A percentile compares a stretch with the other conserved stretches of the same genome.
Evolutionary conservation across 495 filamentous ascomycete species (phyloP).

Genomic region (Podospora australis): DNA sequence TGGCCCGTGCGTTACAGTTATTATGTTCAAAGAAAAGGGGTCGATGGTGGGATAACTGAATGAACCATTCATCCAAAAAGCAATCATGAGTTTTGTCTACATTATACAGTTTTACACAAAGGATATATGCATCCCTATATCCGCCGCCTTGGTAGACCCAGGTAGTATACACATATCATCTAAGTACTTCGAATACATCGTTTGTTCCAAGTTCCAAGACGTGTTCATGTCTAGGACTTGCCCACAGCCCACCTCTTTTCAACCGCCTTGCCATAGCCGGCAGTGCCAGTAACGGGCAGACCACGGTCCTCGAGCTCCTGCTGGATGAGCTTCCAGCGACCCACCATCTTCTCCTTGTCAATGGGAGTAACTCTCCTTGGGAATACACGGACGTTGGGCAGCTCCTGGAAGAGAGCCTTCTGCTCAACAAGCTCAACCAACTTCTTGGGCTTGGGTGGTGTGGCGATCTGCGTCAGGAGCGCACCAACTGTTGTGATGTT

Average conservation of each 20-base stretch:
- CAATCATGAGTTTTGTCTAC: constrained; percentile 7
- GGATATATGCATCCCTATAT: no score
- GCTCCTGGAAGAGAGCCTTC: constrained; percentile 34
- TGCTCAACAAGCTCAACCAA: constrained; percentile 39
- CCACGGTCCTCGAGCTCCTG: constrained; percentile 59
- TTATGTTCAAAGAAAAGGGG: background rate
- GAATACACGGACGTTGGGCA: constrained; percentile 67
- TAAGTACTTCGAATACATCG: no score
- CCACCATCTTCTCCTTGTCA: constrained; percentile 67
- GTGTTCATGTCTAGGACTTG: constrained; percentile 5
- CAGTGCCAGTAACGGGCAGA: constrained; percentile 43
- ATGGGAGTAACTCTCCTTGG: constrained; percentile 53
- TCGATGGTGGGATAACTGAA: background rate
- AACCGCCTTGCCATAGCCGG: constrained; percentile 16
- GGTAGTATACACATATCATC: constrained; percentile 2
- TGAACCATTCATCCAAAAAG: background rate
- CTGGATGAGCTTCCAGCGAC: constrained; percentile 80
- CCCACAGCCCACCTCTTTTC: constrained; percentile 27
- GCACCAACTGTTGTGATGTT: constrained; percentile 46
- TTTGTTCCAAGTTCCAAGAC: background rate
- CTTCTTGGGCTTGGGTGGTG: constrained; percentile 54
- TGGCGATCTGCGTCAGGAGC: constrained; percentile 48
- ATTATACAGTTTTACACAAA: constrained; percentile 20
- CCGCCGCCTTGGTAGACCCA: no score
- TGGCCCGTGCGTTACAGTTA: background rate